These are phyloP conservation scores for Paulownia fortunei DNA, from an alignment of 257 asterid species.

Conservation along the genomic window DNA sequence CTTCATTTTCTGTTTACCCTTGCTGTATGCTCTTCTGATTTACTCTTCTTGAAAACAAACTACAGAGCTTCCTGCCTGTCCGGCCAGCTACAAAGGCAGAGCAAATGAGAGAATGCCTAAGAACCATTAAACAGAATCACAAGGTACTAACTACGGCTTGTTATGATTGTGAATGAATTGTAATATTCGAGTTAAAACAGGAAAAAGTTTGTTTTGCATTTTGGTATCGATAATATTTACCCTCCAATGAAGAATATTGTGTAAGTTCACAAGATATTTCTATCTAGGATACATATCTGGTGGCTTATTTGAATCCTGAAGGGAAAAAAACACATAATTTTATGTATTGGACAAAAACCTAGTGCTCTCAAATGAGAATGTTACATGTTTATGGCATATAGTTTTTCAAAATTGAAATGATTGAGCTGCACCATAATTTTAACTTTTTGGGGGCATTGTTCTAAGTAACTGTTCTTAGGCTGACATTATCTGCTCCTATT, in stretches of 20 bases:
- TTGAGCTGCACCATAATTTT: constrained; percentile 17
- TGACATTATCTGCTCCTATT: constrained; percentile 1
- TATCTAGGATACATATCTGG: background rate
- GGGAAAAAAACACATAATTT: background rate
- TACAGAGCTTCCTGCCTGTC: constrained; percentile 83
- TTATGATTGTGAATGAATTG: constrained; percentile 12
- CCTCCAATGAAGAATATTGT: background rate
- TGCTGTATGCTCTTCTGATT: constrained; percentile 26
- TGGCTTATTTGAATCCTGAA: constrained; percentile 17
- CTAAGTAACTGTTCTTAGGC: background rate
- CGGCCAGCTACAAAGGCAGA: constrained; percentile 95
- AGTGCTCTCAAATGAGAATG: background rate
- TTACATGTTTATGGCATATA: background rate
- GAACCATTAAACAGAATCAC: constrained; percentile 83
- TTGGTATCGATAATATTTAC: background rate
- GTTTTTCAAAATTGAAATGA: background rate
- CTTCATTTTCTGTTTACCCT: constrained; percentile 16
- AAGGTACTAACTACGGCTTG: constrained; percentile 61
- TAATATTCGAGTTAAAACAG: constrained; percentile 13
- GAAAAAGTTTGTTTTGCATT: background rate
- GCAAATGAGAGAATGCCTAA: constrained; percentile 94
- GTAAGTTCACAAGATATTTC: background rate
- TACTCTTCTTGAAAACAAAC: constrained; percentile 25
- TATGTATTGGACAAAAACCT: constrained; percentile 11
- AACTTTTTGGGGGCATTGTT: background rate